Conservation (phyloP, 2,329 filamentous ascomycete species). For the Pyricularia sp. region DNA sequence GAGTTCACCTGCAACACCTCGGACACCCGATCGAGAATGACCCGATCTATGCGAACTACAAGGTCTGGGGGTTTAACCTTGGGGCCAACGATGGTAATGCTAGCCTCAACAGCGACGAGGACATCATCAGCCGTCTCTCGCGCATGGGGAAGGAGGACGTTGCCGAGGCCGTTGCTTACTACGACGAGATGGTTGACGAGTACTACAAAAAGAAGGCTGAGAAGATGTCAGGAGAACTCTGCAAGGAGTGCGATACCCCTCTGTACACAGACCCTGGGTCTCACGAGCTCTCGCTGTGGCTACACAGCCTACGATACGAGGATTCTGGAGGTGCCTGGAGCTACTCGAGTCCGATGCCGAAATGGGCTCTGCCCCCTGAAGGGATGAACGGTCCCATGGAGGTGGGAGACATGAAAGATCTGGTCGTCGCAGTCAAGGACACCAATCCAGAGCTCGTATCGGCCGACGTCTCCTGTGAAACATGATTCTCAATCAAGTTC, state of each 20-base stretch:
- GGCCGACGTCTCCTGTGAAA: neutral
- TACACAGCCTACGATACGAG: constrained; percentile 87
- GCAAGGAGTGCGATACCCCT: constrained; percentile 73
- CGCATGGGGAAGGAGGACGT: constrained; percentile 93
- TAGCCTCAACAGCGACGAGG: constrained; percentile 67
- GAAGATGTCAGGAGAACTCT: constrained; percentile 80
- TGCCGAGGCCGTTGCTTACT: constrained; percentile 83
- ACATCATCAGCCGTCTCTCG: constrained; percentile 76
- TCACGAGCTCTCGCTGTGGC: constrained; percentile 86
- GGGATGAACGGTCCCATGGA: constrained; percentile 63
- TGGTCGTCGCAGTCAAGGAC: constrained; percentile 40
- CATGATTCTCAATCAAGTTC: neutral
- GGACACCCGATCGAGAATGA: constrained; percentile 96
- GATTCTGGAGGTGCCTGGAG: constrained; percentile 72
- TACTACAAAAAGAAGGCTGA: constrained; percentile 90
- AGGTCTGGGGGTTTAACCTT: constrained; percentile 78
- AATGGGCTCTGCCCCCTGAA: constrained; percentile 76
- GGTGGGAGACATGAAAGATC: constrained; percentile 50
- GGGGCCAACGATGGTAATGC: constrained; percentile 59
- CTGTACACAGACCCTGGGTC: constrained; percentile 86
- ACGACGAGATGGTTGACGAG: constrained; percentile 84
- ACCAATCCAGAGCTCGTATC: constrained; percentile 7
- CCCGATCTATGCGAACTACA: constrained; percentile 91
- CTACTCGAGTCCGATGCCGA: constrained; percentile 75
- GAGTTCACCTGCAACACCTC: constrained; percentile 89